These are phyloP conservation scores for Nicotiana obtusifolia DNA, from an alignment of 257 asterid genomes.

Conservation along the genomic window DNA sequence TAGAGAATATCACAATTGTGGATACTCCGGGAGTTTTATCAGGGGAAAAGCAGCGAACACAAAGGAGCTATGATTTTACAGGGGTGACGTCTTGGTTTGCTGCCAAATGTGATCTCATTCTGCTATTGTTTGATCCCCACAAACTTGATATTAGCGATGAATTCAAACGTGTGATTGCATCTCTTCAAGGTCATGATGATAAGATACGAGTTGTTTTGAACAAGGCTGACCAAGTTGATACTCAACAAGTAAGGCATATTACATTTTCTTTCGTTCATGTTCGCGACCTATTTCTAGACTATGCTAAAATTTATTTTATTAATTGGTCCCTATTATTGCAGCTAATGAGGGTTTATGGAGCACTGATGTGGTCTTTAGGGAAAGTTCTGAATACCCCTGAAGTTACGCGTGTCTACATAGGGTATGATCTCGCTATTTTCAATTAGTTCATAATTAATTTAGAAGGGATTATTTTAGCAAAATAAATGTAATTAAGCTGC, in stretches of 20 bases:
- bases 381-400: constrained; percentile 95
- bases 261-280: not conserved
- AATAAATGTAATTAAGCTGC: not conserved
- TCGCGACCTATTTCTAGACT: not conserved
- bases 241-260: constrained; percentile 37
- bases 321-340: constrained; percentile 22
- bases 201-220: constrained; percentile 85
- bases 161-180: constrained; percentile 84
- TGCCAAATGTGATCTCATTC: constrained; percentile 44
- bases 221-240: constrained; percentile 62
- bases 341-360: constrained; percentile 99
- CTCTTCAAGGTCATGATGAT: constrained; percentile 92
- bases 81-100: constrained; percentile 64
- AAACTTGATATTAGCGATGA: constrained; percentile 80
- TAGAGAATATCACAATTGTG: constrained; percentile 42
- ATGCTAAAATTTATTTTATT: not conserved
- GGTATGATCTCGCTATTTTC: constrained; percentile 36
- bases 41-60: constrained; percentile 52
- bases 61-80: constrained; percentile 47
- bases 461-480: not conserved
- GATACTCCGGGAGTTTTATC: constrained; percentile 87
- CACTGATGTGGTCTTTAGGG: constrained; percentile 98
- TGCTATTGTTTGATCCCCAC: constrained; percentile 52
- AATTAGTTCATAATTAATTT: not conserved
- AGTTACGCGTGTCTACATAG: constrained; percentile 88